Evolutionary conservation across 805 yeast genomes (phyloP).

Genomic region (Pichia phayaonensis): DNA sequence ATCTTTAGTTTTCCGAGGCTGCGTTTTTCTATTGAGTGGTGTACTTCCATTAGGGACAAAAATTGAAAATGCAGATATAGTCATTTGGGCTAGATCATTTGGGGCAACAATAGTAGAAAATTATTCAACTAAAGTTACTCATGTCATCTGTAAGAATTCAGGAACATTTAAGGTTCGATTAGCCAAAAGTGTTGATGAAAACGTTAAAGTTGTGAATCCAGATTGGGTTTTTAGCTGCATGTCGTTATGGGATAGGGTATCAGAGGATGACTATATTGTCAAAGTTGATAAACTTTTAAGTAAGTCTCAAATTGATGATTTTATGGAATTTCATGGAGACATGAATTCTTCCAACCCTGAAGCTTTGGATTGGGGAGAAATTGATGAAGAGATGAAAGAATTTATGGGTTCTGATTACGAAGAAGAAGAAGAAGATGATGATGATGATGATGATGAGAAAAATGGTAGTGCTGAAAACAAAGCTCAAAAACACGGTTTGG

Average conservation of each 20-base stretch:
- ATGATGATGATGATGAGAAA: conserved; percentile 13
- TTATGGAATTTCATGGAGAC: conserved; percentile 28
- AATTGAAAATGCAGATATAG: conserved; percentile 73
- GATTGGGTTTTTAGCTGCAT: conserved; percentile 90
- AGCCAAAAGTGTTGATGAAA: conserved; percentile 56
- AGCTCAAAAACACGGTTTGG: background rate
- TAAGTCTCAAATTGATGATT: conserved; percentile 39
- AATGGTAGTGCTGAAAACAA: conserved; percentile 8
- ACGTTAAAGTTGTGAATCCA: conserved; percentile 73
- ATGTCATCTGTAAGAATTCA: conserved; percentile 74
- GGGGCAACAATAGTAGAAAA: conserved; percentile 81
- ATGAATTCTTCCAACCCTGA: conserved; percentile 35
- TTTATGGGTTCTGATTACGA: conserved; percentile 41
- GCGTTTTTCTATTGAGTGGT: conserved; percentile 76
- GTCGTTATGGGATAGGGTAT: conserved; percentile 65
- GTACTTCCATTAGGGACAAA: conserved; percentile 79
- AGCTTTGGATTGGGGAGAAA: conserved; percentile 44
- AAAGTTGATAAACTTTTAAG: conserved; percentile 41
- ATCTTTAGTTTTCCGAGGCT: conserved; percentile 53
- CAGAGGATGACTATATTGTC: conserved; percentile 52
- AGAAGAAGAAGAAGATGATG: conserved; percentile 27
- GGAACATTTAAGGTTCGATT: conserved; percentile 79
- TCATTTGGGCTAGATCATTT: conserved; percentile 84
- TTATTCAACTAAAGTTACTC: conserved; percentile 69
- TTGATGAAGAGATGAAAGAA: conserved; percentile 50